These are phyloP conservation scores for Rubia yunnanensis DNA, from an alignment of 257 asterid genomes.

Conservation along the genomic window DNA sequence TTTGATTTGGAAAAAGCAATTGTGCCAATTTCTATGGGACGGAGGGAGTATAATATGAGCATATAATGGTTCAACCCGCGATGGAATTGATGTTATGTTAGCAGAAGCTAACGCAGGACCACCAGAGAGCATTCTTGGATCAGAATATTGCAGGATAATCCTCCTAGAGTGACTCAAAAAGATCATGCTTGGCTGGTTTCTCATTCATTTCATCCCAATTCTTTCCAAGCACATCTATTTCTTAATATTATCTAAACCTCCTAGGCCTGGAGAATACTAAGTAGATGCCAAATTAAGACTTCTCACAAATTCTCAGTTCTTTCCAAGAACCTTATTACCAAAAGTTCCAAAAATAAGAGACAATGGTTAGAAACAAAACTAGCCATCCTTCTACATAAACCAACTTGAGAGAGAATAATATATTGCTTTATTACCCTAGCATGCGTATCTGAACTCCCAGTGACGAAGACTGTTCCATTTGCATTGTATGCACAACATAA, in stretches of 20 bases:
- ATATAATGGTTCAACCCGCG: neutral
- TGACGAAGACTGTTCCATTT: constrained; percentile 84
- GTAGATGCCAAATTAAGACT: neutral
- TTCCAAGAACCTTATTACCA: neutral
- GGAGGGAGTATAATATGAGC: neutral
- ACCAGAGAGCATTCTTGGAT: neutral
- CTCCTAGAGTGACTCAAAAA: neutral
- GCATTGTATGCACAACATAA: constrained; percentile 91
- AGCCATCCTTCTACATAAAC: neutral
- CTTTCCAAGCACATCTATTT: neutral
- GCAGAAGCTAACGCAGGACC: neutral
- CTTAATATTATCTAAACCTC: neutral
- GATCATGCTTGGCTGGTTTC: neutral
- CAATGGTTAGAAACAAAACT: neutral
- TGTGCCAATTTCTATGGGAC: too few species aligned
- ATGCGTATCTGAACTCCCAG: constrained; percentile 95
- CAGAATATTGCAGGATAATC: neutral
- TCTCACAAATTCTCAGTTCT: neutral
- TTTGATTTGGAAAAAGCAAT: too few species aligned
- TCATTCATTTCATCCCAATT: neutral
- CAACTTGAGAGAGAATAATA: constrained; percentile 4
- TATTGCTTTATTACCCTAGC: constrained; percentile 68
- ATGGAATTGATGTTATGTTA: neutral
- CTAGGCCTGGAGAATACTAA: neutral
- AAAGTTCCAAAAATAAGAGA: neutral